phyloP scores from a whole-genome alignment of 345 rosid genomes.

The Psidium guajava region DNA sequence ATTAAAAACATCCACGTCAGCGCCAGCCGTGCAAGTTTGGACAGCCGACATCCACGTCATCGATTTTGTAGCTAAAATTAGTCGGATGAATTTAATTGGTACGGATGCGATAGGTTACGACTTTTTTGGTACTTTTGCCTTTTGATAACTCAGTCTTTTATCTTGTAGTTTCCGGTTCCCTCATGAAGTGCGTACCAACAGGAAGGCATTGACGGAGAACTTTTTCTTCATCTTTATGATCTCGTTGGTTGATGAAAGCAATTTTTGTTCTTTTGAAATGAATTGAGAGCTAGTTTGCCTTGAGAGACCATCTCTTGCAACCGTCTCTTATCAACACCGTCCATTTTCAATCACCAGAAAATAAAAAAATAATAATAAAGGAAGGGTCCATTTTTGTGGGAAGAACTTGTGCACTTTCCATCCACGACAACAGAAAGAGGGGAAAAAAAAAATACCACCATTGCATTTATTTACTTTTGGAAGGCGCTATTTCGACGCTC shows the following conservation, averaged over 20 bases:
- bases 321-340: accelerated
- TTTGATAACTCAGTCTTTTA: no score
- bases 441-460: no score
- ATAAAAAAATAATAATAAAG: no score
- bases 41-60: no score
- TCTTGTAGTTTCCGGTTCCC: not conserved
- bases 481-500: no score
- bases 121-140: no score
- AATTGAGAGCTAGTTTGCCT: not conserved
- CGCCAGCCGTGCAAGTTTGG: no score
- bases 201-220: not conserved
- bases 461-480: not conserved
- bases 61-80: no score
- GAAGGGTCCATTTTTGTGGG: not conserved
- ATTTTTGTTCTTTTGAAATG: not conserved
- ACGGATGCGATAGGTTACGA: no score
- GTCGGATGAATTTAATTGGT: no score
- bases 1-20: no score
- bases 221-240: not conserved
- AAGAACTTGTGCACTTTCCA: not conserved
- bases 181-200: not conserved
- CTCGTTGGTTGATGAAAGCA: not conserved
- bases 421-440: no score
- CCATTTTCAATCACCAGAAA: not conserved
- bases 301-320: not conserved